Conservation (phyloP, 352 stramenopile species). For the Phytophthora sojae region DNA sequence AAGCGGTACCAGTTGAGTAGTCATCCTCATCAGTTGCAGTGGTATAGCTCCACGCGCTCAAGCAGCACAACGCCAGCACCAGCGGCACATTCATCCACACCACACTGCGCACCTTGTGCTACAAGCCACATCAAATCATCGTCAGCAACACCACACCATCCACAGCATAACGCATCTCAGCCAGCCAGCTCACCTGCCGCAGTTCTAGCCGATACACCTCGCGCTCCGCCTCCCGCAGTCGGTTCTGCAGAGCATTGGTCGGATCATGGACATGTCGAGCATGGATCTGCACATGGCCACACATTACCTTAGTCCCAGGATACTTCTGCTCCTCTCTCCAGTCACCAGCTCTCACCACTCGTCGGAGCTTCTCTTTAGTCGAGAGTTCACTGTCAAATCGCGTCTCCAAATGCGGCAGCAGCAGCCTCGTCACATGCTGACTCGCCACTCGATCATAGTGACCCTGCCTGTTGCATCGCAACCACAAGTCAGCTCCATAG, state of each 20-base stretch:
- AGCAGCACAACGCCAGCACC: slow-evolving; percentile 41
- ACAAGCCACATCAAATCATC: neutral
- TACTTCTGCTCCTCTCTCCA: neutral
- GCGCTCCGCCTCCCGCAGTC: slow-evolving; percentile 54
- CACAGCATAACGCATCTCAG: neutral
- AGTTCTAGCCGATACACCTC: slow-evolving; percentile 41
- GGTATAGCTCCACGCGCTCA: slow-evolving; percentile 51
- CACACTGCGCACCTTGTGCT: slow-evolving; percentile 51
- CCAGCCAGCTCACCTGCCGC: slow-evolving; percentile 39
- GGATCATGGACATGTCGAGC: slow-evolving; percentile 54
- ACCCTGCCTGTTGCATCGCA: slow-evolving; percentile 31
- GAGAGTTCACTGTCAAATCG: slow-evolving; percentile 22
- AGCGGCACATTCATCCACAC: slow-evolving; percentile 47
- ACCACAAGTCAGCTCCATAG: neutral
- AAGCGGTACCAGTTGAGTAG: neutral
- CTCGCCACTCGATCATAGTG: slow-evolving; percentile 38
- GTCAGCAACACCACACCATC: neutral
- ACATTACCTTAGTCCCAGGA: neutral
- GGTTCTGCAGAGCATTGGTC: slow-evolving; percentile 54
- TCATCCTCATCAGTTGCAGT: slow-evolving; percentile 7
- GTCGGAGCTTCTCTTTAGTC: slow-evolving; percentile 45
- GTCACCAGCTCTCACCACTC: slow-evolving; percentile 38
- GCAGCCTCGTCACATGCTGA: slow-evolving; percentile 43
- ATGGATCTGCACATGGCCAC: slow-evolving; percentile 37
- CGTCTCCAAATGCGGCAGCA: slow-evolving; percentile 38